Evolutionary conservation across 768 basidiomycete genomes (phyloP).

Genomic region (Leccinum rimulosum): DNA sequence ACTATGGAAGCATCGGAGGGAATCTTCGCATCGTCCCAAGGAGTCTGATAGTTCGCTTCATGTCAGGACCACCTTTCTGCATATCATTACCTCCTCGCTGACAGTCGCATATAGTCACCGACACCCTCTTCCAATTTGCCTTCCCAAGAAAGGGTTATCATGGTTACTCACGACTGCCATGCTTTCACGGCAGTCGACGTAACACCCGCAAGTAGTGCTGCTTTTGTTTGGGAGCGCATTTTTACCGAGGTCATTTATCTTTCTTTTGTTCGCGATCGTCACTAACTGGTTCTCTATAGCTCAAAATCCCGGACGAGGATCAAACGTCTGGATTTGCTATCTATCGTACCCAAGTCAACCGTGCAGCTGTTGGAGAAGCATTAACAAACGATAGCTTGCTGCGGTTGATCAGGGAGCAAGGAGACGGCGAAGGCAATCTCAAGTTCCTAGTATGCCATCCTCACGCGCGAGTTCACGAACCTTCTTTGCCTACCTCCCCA

Average conservation of each 20-base stretch:
- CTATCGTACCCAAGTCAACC: constrained; percentile 85
- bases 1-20: constrained; percentile 26
- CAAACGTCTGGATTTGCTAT: constrained; percentile 66
- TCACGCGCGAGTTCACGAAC: constrained; percentile 59
- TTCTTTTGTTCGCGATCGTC: background rate
- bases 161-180: constrained; percentile 78
- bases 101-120: constrained; percentile 25
- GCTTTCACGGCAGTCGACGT: constrained; percentile 72
- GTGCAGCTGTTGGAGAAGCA: constrained; percentile 70
- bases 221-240: constrained; percentile 75
- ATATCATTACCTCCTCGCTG: constrained; percentile 10
- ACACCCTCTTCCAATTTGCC: constrained; percentile 30
- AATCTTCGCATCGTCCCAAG: constrained; percentile 29
- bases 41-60: constrained; percentile 28
- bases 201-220: constrained; percentile 58
- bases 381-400: constrained; percentile 69
- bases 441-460: constrained; percentile 80
- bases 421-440: constrained; percentile 76
- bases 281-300: constrained; percentile 37
- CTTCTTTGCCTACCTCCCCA: constrained; percentile 37
- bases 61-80: constrained; percentile 9
- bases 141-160: constrained; percentile 42
- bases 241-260: constrained; percentile 63
- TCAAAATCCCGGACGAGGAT: constrained; percentile 83
- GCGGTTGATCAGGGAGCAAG: constrained; percentile 65